These are phyloP conservation scores for Rosa multiflora DNA, from an alignment of 306 rosid genomes.

Conservation along the genomic window DNA sequence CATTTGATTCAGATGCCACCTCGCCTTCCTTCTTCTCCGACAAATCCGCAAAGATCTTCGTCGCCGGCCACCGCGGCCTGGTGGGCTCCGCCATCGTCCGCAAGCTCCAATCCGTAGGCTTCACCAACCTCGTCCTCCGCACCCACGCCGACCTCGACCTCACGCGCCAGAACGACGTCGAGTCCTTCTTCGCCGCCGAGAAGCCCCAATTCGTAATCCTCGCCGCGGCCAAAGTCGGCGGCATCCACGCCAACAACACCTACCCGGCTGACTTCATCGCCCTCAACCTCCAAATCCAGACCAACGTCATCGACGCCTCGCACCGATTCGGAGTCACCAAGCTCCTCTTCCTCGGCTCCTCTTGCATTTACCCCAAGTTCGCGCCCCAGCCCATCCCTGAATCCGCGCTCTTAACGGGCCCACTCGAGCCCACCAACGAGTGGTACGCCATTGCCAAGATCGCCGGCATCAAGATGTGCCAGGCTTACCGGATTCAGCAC, in stretches of 20 bases:
- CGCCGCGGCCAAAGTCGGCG: constrained; percentile 99
- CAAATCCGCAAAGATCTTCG: constrained; percentile 81
- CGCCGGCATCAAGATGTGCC: constrained; percentile 95
- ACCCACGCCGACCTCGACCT: constrained; percentile 83
- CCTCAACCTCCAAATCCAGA: constrained; percentile 91
- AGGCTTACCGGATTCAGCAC: constrained; percentile 81
- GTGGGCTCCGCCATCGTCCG: constrained; percentile 92
- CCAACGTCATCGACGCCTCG: constrained; percentile 79
- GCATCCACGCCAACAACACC: constrained; percentile 93
- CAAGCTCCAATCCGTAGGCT: constrained; percentile 70
- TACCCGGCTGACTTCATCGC: constrained; percentile 90
- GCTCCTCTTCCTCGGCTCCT: constrained; percentile 83
- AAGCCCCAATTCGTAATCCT: constrained; percentile 76
- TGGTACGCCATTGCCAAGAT: constrained; percentile 98
- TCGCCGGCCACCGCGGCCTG: constrained; percentile 95
- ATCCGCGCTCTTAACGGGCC: constrained; percentile 73
- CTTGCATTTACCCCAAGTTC: constrained; percentile 92
- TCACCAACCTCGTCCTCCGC: constrained; percentile 60
- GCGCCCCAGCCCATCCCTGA: constrained; percentile 96
- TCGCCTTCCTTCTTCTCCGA: constrained; percentile 47
- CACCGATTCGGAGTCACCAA: constrained; percentile 65
- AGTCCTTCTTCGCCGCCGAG: constrained; percentile 73
- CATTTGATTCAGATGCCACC: constrained; percentile 36
- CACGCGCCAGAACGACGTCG: constrained; percentile 79
- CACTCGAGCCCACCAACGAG: constrained; percentile 93